Evolutionary conservation across 75 land plant species (phyloP).

Genomic region (Azolla pinnata): DNA sequence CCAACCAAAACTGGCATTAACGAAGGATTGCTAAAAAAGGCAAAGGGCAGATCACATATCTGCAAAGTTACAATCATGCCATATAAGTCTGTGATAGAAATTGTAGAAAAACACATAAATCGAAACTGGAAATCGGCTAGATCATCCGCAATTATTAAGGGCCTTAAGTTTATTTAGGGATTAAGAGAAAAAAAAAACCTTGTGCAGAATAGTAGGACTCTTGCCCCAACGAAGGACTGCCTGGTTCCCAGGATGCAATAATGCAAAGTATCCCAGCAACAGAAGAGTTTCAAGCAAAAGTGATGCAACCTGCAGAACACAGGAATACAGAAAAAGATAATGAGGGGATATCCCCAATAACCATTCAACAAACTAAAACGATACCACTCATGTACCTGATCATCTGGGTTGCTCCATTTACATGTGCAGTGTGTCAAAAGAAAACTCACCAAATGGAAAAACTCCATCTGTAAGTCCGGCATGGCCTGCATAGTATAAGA

Average conservation of each 20-base stretch:
- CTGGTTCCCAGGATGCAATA: constrained; percentile 79
- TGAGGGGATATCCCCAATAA: not conserved
- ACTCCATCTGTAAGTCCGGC: constrained; percentile 88
- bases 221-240: constrained; percentile 97
- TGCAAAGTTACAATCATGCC: constrained; percentile 22
- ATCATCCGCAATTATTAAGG: no score
- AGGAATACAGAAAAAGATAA: not conserved
- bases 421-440: constrained; percentile 83
- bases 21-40: constrained; percentile 85
- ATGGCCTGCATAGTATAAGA: constrained; percentile 42
- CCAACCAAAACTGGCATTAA: constrained; percentile 72
- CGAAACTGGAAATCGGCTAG: no score
- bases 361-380: not conserved
- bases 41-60: constrained; percentile 92
- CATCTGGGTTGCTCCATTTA: constrained; percentile 73
- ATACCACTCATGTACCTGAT: constrained; percentile 43
- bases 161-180: no score
- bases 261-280: constrained; percentile 70
- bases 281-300: constrained; percentile 67
- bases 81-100: not conserved
- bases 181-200: no score
- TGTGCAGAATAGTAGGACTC: constrained; percentile 87
- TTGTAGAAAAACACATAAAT: no score
- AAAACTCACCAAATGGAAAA: constrained; percentile 91
- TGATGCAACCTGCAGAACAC: constrained; percentile 52